Base-by-base conservation (phyloP, 2,329 filamentous ascomycete genomes). In the Neoascochyta sp. region DNA sequence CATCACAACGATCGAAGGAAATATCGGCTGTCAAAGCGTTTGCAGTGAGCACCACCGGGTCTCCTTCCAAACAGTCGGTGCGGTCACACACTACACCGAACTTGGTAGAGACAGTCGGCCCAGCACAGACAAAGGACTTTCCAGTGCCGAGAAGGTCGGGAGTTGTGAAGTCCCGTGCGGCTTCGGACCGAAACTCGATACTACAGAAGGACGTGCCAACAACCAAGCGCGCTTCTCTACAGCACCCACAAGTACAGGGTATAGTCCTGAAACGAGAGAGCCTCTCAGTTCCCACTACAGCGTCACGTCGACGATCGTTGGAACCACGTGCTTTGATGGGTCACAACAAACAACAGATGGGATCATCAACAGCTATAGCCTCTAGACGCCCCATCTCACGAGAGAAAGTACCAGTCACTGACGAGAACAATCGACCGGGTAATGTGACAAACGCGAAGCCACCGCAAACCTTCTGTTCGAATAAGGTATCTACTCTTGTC, bases 51-150 rank as follows among this genome's bases (percentile, higher is more conserved):
- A 25, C 13, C 9, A 20, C 31, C 8, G 27, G 22, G 12, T 41
- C 47, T 11, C 40, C 43, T 9, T 38, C 39, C 4, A 51, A 42
- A 26, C 13, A 31, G 6, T 41, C 47, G 7, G 19, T 47, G n/a
- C 46, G 53, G 17, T 59, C 57, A 32, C 41, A 48, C 6, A 60
- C 55, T 10, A 57, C 54, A 14, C 46, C 57, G 2, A 61, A 54
- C 29, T 39, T 60, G 12, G 28, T 39, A n/a, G 50, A 47, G 10
- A 16, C 16, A 8, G 17, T 27, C n/a, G 32, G 32, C 15, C 39
- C 43, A 21, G 31, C 36, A 7, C 43, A 34, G n/a, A 16, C 30
- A 16, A 32, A 25, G 8, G 29, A 32, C 15, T 45, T 41, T 19
- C 46, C 49, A 36, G 35, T 40, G 16, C 41, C 49, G 10, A 50